Evolutionary conservation across 1,284 basidiomycete species (phyloP), one percentile per base, ranked within the genome.

Genomic region (Mycosarcoma mackinlayi): DNA sequence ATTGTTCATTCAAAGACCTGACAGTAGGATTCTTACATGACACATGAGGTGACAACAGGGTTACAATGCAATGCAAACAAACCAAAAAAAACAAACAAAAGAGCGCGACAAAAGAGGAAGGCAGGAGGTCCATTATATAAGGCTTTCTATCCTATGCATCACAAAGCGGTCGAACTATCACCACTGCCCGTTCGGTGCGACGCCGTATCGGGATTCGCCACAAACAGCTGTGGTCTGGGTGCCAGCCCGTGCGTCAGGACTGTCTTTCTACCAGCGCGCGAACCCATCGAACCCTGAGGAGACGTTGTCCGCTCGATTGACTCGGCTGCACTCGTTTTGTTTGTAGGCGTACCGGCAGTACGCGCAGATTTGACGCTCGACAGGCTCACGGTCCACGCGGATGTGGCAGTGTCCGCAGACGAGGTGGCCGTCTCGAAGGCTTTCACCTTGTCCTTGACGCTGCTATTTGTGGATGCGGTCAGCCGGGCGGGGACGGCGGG

Each of bases 171-270:
- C 10, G 33, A 11, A 16, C 18, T 21, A 21, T 6, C 37, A 9
- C 31, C 25, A 28, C 34, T 31, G 10, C 31, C 34, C 3, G 35
- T 31, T 21, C 40, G 24, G 18, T 40, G 1, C 1, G 40, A 13
- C 19, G 30, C 18, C 18, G 53, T 46, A 40, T 79, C 77, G 0
- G 76, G 76, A 37, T 78, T 78, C n/a, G 77, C 77, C 1, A 79
- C 71, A 25, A 73, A 78, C 7, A 79, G 50, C 40, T 76, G 73
- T 4, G 75, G 44, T 31, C 70, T 76, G 11, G 75, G 77, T 6
- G 56, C 77, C 25, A 79, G 49, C 0, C 70, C 74, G 38, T 73
- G 71, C 3, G 48, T 42, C 18, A 39, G 2, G 18, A 42, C 21
- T 28, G 33, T 51, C 4, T n/a, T 21, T 21, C 11, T 41, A 30